Percentiles rank a stretch among this genome's conserved stretches.
Evolutionary conservation across 2,329 filamentous ascomycete species (phyloP).

Genomic region (Zymoseptoria crescenta): DNA sequence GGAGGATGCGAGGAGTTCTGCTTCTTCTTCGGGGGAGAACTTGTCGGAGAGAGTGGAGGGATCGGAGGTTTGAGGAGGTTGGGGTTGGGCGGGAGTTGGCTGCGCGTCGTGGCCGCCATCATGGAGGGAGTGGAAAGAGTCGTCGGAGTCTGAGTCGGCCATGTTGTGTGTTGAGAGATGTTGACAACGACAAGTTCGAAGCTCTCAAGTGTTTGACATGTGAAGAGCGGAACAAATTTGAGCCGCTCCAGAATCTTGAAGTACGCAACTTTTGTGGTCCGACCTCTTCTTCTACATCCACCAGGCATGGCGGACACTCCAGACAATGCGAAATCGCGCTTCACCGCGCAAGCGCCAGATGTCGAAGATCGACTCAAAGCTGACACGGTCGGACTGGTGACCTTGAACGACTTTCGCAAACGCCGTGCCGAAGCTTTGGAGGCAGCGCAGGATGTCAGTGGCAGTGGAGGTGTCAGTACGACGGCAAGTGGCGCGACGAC

Average conservation of each 20-base stretch:
- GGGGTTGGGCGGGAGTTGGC: neutral
- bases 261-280: neutral
- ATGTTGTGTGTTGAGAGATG: neutral
- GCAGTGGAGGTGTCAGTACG: conserved; percentile 6
- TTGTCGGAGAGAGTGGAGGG: conserved; percentile 15
- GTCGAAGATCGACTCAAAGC: conserved; percentile 76
- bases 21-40: conserved; percentile 40
- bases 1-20: conserved; percentile 60
- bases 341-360: conserved; percentile 66
- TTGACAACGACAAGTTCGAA: neutral
- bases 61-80: conserved; percentile 6
- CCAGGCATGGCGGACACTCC: conserved; percentile 13
- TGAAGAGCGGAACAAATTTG: neutral
- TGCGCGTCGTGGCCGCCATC: conserved; percentile 15
- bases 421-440: conserved; percentile 90
- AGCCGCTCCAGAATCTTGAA: neutral
- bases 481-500: conserved; percentile 53
- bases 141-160: conserved; percentile 22
- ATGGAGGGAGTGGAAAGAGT: conserved; percentile 28
- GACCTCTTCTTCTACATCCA: neutral
- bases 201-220: neutral
- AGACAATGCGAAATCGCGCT: conserved; percentile 41
- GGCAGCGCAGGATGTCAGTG: conserved; percentile 53
- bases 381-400: conserved; percentile 83
- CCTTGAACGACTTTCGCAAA: conserved; percentile 91